phyloP scores from a whole-genome alignment of 306 rosid genomes.

The Vicia faba region DNA sequence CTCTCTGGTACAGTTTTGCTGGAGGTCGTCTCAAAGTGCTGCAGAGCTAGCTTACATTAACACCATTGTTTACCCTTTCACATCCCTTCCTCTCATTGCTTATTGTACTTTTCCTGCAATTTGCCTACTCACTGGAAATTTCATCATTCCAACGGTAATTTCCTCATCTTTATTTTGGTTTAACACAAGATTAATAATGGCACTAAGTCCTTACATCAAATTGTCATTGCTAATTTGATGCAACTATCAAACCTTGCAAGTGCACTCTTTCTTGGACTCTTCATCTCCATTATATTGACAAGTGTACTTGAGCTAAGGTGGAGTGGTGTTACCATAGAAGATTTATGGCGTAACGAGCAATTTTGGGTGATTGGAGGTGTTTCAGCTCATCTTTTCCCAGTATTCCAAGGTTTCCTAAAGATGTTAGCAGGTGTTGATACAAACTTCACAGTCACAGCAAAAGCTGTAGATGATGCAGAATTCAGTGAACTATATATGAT shows the following conservation, averaged over 20 bases:
- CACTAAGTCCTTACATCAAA: constrained; percentile 6
- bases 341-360: constrained; percentile 90
- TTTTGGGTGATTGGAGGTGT: constrained; percentile 98
- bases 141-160: constrained; percentile 93
- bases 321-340: constrained; percentile 91
- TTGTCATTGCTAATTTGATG: constrained; percentile 25
- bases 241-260: constrained; percentile 98
- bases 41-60: constrained; percentile 91
- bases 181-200: too few relatives aligned
- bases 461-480: constrained; percentile 82
- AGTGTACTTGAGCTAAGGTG: constrained; percentile 89
- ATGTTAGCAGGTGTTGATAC: constrained; percentile 92
- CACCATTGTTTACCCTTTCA: constrained; percentile 97
- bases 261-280: constrained; percentile 86
- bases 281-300: constrained; percentile 77
- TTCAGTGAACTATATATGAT: constrained; percentile 87
- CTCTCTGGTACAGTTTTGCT: constrained; percentile 93
- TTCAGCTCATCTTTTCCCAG: constrained; percentile 94
- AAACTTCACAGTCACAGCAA: constrained; percentile 91
- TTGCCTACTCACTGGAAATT: constrained; percentile 95
- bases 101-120: constrained; percentile 91
- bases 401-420: constrained; percentile 91
- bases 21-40: constrained; percentile 94
- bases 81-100: constrained; percentile 92
- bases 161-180: constrained; percentile 32